A percentile compares a stretch with the other conserved stretches of the same genome.
phyloP scores from a whole-genome alignment of 2,329 filamentous ascomycete genomes.

The Monosporascus sp. region DNA sequence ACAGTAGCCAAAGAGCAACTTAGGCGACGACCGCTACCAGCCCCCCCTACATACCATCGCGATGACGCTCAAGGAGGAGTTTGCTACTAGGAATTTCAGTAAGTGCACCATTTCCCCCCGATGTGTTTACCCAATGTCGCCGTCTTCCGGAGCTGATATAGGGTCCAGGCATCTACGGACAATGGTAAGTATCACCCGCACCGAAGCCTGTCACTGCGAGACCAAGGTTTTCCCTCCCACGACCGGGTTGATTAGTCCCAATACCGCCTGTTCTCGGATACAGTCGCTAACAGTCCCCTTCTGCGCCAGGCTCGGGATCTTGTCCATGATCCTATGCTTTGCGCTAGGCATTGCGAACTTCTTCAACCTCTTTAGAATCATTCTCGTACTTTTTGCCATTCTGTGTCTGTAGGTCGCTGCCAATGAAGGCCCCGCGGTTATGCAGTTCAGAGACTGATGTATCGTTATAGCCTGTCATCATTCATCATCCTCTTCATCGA shows the following conservation, averaged over 20 bases:
- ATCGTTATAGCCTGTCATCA: conserved; percentile 52
- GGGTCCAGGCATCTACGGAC: conserved; percentile 62
- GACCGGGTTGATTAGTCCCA: background rate
- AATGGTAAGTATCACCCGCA: conserved; percentile 54
- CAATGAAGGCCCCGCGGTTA: background rate
- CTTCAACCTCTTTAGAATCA: conserved; percentile 45
- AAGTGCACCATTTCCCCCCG: conserved; percentile 29
- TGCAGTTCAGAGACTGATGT: conserved; percentile 3
- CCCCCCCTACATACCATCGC: conserved; percentile 30
- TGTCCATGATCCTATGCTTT: conserved; percentile 67
- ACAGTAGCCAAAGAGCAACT: background rate
- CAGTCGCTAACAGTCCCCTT: conserved; percentile 13
- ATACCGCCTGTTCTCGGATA: background rate
- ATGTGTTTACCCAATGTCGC: conserved; percentile 3
- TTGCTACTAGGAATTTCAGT: conserved; percentile 71
- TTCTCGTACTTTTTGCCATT: conserved; percentile 47
- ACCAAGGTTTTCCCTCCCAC: background rate
- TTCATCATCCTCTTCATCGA: conserved; percentile 80
- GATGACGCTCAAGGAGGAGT: conserved; percentile 68
- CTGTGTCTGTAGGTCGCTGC: conserved; percentile 44
- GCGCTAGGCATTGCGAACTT: conserved; percentile 64
- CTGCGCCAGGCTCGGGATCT: conserved; percentile 55
- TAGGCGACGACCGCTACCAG: background rate
- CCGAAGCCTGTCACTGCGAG: background rate
- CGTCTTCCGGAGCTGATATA: conserved; percentile 27